Conservation (phyloP, 129 eudicot species). For the Deinandra increscens region DNA sequence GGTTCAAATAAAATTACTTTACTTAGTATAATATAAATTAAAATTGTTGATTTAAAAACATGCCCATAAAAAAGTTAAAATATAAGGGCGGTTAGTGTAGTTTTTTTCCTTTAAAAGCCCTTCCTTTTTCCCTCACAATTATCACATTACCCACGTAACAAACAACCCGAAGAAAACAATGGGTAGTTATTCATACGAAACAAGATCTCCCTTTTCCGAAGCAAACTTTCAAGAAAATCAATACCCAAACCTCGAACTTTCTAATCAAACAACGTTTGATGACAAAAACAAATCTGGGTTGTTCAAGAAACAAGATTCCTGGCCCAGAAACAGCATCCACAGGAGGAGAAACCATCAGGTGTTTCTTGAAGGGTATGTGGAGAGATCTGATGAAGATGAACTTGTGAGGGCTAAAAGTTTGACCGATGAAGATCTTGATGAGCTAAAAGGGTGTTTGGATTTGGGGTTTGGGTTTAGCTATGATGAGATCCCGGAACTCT, state of each 20-base stretch:
- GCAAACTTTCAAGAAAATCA: slow-evolving; percentile 22
- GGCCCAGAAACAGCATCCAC: slow-evolving; percentile 28
- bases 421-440: slow-evolving; percentile 61
- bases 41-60: no score
- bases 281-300: slow-evolving; percentile 19
- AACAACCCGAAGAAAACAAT: slow-evolving; percentile 4
- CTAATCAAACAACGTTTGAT: slow-evolving; percentile 17
- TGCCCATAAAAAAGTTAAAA: no score
- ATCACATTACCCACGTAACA: slow-evolving; percentile 23
- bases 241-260: slow-evolving; percentile 17
- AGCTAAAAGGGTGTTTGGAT: slow-evolving; percentile 64
- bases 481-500: slow-evolving; percentile 59
- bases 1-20: no score
- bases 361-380: slow-evolving; percentile 52
- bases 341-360: slow-evolving; percentile 44
- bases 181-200: slow-evolving; percentile 36
- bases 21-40: no score
- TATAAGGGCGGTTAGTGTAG: slow-evolving; percentile 11
- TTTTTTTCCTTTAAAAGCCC: slow-evolving; percentile 23
- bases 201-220: slow-evolving; percentile 13
- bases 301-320: slow-evolving; percentile 27
- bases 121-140: slow-evolving; percentile 3
- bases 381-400: slow-evolving; percentile 41
- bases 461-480: slow-evolving; percentile 67
- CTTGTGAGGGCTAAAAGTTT: slow-evolving; percentile 52